Conservation (phyloP, 306 rosid genomes). For the Cucurbita argyrosperma region DNA sequence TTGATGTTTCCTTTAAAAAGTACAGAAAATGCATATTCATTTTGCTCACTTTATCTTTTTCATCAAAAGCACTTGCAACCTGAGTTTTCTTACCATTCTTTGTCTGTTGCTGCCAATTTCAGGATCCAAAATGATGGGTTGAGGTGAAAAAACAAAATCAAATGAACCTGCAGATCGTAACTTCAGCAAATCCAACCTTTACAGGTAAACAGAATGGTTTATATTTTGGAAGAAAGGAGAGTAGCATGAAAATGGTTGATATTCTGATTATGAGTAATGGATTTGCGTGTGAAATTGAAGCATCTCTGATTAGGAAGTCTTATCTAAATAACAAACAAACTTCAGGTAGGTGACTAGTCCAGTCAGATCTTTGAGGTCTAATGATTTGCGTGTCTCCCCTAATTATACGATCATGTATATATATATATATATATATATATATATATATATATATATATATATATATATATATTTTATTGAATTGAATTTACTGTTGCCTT, state of each 20-base stretch:
- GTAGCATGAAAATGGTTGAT: background rate
- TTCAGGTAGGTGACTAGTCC: background rate
- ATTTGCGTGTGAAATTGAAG: background rate
- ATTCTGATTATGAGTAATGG: background rate
- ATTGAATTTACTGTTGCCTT: background rate
- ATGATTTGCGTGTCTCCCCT: no score
- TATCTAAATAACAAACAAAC: background rate
- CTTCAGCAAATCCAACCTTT: background rate
- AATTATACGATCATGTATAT: no score
- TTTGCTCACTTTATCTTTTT: background rate
- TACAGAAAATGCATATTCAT: slow-evolving; percentile 22
- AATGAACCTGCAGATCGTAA: background rate
- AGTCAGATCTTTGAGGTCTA: background rate
- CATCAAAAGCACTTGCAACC: background rate
- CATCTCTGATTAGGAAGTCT: background rate
- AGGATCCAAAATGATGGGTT: background rate
- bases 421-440: no score
- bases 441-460: no score
- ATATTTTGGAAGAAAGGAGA: background rate
- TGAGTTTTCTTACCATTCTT: background rate
- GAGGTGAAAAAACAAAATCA: background rate
- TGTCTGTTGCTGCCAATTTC: background rate
- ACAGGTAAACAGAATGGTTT: background rate
- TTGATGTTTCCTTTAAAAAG: background rate
- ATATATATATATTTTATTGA: no score